Evolutionary conservation across 768 basidiomycete species (phyloP), one percentile per base, ranked within the genome.

Genomic region (Amanita brunnescens): DNA sequence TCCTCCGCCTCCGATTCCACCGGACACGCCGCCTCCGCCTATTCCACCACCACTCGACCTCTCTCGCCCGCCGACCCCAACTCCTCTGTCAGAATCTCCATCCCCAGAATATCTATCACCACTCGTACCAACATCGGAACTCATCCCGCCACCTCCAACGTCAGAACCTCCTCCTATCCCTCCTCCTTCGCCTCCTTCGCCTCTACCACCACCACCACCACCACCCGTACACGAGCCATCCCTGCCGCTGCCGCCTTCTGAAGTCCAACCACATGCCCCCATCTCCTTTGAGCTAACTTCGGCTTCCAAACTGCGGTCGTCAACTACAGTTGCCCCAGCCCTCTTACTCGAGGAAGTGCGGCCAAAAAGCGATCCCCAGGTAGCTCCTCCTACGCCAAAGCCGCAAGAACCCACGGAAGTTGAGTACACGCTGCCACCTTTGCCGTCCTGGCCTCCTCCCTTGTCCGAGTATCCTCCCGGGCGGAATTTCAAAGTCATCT

Each of bases 381-480:
- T 23, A 9, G 45, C 50, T 6, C 38, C 50, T 6, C 38, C 54
- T 13, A 49, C 55, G 5, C 54, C 61, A 20, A 47, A 51, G 24
- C 34, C 53, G 7, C 39, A 55, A 58, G 56, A 42, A 40, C 2
- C 54, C 37, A 69, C 61, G 43, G 64, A 57, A 55, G 60, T 59
- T 0, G 26, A 29, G 26, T 63, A 64, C 33, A 63, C 64, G 9
- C 52, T 64, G 3, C 61, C 62, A 1, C 66, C 68, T 0, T 61
- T 65, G 3, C 81, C 77, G 13, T 65, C 70, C 2, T 87, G 82
- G 81, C 83, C 85, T 0, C 80, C 85, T 1, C 70, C 75, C 8
- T 70, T 65, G 2, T 69, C 72, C 9, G 75, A 71, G 53, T 78
- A 73, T 54, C 73, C 79, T 0, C 54, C 65, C n/a, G 53, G 59